These are phyloP conservation scores for Lentinula boryana DNA, from an alignment of 768 basidiomycete genomes.

Conservation along the genomic window DNA sequence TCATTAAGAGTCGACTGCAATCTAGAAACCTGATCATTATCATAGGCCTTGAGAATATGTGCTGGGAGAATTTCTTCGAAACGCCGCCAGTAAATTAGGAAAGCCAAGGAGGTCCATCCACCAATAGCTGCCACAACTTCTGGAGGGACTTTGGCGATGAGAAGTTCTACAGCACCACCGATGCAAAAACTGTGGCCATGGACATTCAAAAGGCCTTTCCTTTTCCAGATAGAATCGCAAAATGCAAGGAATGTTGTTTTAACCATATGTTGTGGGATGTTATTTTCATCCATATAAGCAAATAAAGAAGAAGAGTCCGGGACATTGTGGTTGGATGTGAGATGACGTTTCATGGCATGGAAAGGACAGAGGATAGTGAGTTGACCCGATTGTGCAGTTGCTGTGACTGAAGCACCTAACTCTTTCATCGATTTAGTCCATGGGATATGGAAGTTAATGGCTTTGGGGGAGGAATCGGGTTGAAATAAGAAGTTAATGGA, in stretches of 20 bases:
- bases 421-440: constrained; percentile 26
- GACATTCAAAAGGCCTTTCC: not conserved
- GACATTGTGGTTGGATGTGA: too few species aligned
- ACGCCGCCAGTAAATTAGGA: constrained; percentile 22
- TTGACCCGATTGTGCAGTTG: too few species aligned
- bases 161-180: constrained; percentile 21
- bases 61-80: too few species aligned
- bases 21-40: too few species aligned
- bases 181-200: constrained; percentile 23
- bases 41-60: too few species aligned
- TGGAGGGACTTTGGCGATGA: constrained; percentile 17
- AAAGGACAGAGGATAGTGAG: too few species aligned
- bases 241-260: not conserved
- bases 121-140: constrained; percentile 23
- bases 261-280: constrained; percentile 12
- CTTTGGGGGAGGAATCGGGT: not conserved
- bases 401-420: constrained; percentile 16
- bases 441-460: constrained; percentile 23
- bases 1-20: too few species aligned
- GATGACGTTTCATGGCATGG: too few species aligned
- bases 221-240: constrained; percentile 6
- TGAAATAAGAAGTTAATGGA: too few species aligned
- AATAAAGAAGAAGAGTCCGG: too few species aligned
- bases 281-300: constrained; percentile 9
- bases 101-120: constrained; percentile 23